Percentiles rank a stretch among this genome's conserved stretches.
Conservation (phyloP, 1,284 basidiomycete genomes). For the Ustilago lituana region DNA sequence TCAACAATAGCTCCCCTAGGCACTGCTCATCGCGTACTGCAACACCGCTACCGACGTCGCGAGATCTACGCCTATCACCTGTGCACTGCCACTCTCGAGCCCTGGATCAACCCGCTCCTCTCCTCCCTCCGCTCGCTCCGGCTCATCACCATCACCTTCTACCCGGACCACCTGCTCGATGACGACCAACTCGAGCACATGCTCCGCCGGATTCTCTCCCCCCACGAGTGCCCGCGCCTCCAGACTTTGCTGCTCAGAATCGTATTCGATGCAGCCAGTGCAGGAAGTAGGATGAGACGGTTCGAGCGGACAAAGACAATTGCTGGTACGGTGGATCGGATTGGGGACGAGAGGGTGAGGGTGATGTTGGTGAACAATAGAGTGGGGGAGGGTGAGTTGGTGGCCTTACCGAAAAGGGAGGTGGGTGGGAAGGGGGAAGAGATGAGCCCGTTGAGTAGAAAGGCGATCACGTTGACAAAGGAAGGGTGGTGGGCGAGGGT, state of each 20-base stretch:
- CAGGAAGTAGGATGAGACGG: constrained; percentile 29
- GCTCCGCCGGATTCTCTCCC: constrained; percentile 38
- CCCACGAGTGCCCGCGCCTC: constrained; percentile 22
- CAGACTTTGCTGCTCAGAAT: constrained; percentile 35
- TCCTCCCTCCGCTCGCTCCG: constrained; percentile 33
- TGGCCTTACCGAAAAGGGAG: neutral
- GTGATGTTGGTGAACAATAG: constrained; percentile 24
- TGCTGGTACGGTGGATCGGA: constrained; percentile 37
- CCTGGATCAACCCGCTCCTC: constrained; percentile 39
- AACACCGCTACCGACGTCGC: neutral
- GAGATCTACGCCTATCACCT: constrained; percentile 52
- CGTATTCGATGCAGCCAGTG: constrained; percentile 30
- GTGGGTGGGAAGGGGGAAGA: neutral
- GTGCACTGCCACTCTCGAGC: constrained; percentile 38
- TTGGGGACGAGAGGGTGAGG: constrained; percentile 37
- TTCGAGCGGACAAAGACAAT: constrained; percentile 53
- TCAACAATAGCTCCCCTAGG: too few relatives aligned
- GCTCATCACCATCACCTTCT: constrained; percentile 46
- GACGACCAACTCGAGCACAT: constrained; percentile 53
- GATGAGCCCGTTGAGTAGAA: constrained; percentile 18
- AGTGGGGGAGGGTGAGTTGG: constrained; percentile 31
- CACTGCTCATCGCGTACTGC: neutral
- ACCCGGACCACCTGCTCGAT: constrained; percentile 42
- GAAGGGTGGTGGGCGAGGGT: constrained; percentile 43
- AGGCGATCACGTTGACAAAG: constrained; percentile 25